Base-by-base conservation (phyloP, 2,329 filamentous ascomycete species). In the Xylariaceae sp. region DNA sequence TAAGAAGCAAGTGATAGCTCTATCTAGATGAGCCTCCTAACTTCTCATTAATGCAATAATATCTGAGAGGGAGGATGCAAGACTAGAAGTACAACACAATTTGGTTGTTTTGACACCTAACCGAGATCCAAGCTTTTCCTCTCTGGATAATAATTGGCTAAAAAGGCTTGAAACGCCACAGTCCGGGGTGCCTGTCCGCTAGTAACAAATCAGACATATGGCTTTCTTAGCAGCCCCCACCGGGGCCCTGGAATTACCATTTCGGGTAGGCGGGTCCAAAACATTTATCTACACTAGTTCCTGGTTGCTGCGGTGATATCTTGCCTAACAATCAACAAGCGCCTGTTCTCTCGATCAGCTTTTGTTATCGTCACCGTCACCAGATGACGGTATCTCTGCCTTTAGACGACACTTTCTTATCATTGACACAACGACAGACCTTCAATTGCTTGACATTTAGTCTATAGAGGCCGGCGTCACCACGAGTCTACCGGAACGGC, bases 271-370 rank as follows among this genome's bases (percentile, higher is more conserved):
- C 21, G 50, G 49, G 17, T n/a, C 52, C 2, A 40, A 33, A 36
- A 48, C 21, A 21, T 2, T 8, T 28, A 23, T 8, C 23, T 26
- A 39, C 31, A 41, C 44, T 29, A 14, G 54, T 11, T 36, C 1
- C 6, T 24, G 26, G 56, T 62, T 60, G 56, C 60, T 14, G 12
- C 45, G 46, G 60, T 56, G 53, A 62, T 46, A 11, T 14, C 34
- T 43, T 7, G 11, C 37, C 53, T 43, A 51, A 54, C 40, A 60
- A 56, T 60, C 56, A 62, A 62, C 60, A 60, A 60, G 52, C 12
- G 40, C 53, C 40, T 52, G 34, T 31, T 41, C 21, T 37, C 44
- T 34, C 44, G 8, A 33, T 26, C 12, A 14, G 4, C 44, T 41
- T 58, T 49, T 31, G 51, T 44, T 46, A 21, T 36, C 24, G 11